A percentile compares a stretch with the other conserved stretches of the same genome.
Evolutionary conservation across 2,329 filamentous ascomycete genomes (phyloP).

Genomic region (Pyricularia sp.): DNA sequence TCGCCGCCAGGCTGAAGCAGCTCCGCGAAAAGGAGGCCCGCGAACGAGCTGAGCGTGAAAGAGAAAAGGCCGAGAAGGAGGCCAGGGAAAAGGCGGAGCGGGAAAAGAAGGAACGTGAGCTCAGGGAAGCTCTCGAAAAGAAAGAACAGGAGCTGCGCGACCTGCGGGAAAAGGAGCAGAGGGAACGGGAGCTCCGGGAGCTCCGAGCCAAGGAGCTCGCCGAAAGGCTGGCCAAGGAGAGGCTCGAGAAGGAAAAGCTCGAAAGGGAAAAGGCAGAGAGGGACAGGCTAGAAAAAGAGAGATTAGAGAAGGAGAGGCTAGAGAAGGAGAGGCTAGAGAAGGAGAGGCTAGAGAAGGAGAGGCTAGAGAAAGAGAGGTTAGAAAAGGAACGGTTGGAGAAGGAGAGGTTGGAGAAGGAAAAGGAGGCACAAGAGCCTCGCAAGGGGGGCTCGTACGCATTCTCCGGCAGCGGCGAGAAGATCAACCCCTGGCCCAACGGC

Average conservation of each 20-base stretch:
- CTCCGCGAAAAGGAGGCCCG: slow-evolving; percentile 46
- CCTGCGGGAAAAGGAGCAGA: slow-evolving; percentile 19
- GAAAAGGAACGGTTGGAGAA: slow-evolving; percentile 18
- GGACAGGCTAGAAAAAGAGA: slow-evolving; percentile 17
- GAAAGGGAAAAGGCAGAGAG: slow-evolving; percentile 23
- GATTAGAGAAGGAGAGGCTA: too few relatives aligned
- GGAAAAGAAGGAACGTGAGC: slow-evolving; percentile 18
- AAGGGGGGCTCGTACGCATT: slow-evolving; percentile 50
- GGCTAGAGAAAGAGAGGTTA: slow-evolving; percentile 19
- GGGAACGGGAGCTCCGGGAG: slow-evolving; percentile 19
- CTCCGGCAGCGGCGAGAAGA: slow-evolving; percentile 58
- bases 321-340: slow-evolving; percentile 7
- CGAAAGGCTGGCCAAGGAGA: slow-evolving; percentile 32
- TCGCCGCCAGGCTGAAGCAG: slow-evolving; percentile 41
- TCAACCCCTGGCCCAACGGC: slow-evolving; percentile 60
- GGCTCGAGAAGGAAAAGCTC: slow-evolving; percentile 26
- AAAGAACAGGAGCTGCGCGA: slow-evolving; percentile 24
- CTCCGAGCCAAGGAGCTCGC: slow-evolving; percentile 34
- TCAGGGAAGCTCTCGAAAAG: slow-evolving; percentile 27
- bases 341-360: slow-evolving; percentile 21
- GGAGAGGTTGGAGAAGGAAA: slow-evolving; percentile 21
- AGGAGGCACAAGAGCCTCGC: slow-evolving; percentile 24
- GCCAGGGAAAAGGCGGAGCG: slow-evolving; percentile 19
- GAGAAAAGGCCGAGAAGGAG: slow-evolving; percentile 16
- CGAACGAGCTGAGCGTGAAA: slow-evolving; percentile 28